These are phyloP conservation scores for Mycena rebaudengoi DNA, from an alignment of 768 basidiomycete species.

Conservation along the genomic window DNA sequence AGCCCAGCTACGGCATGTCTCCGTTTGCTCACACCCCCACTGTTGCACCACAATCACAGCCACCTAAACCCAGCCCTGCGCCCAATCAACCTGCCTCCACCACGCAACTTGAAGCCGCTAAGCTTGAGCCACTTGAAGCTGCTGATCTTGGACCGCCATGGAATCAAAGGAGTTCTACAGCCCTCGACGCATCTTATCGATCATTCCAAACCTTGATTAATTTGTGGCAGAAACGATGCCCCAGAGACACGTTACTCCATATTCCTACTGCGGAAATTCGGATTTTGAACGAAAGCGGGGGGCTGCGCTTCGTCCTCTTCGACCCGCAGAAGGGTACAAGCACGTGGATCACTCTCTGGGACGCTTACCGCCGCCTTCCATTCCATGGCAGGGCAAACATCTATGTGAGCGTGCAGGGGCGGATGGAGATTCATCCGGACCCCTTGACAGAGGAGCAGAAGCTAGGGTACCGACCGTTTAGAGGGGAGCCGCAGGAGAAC, in stretches of 20 bases:
- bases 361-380: neutral
- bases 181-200: neutral
- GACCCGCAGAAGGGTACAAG: neutral
- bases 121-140: no score
- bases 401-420: neutral
- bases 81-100: neutral
- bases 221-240: slow-evolving; percentile 2
- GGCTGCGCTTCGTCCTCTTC: neutral
- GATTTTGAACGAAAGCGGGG: neutral
- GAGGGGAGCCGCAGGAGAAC: neutral
- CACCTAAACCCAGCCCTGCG: neutral
- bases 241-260: neutral
- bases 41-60: neutral
- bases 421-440: neutral
- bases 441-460: neutral
- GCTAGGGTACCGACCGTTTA: neutral
- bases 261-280: slow-evolving; percentile 3
- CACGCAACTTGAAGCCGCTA: neutral
- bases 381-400: neutral
- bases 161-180: no score
- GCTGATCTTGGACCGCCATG: no score
- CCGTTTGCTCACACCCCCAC: slow-evolving; percentile 16
- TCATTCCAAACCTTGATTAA: neutral
- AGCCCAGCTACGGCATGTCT: slow-evolving; percentile 18
- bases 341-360: neutral